These are phyloP conservation scores for Coffea canephora DNA, from an alignment of 257 asterid genomes.

Conservation along the genomic window DNA sequence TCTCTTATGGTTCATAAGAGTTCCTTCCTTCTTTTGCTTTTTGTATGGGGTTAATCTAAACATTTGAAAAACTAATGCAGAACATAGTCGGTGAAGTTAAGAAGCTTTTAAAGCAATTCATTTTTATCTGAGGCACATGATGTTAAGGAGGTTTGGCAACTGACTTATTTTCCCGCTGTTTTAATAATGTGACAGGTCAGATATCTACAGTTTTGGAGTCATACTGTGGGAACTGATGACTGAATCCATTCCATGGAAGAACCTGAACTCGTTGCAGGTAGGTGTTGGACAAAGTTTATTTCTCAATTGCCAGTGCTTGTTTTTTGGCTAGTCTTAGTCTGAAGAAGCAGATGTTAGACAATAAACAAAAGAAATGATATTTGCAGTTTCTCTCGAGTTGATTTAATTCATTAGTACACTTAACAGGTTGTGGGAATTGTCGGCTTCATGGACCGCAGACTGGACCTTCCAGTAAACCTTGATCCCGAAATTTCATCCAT, in stretches of 20 bases:
- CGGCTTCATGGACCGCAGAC: slow-evolving; percentile 68
- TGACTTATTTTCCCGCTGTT: not conserved
- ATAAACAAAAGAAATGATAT: no score
- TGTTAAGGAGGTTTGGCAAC: not conserved
- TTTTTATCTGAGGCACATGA: not conserved
- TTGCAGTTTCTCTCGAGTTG: no score
- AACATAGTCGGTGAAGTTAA: not conserved
- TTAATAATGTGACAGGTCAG: slow-evolving; percentile 47
- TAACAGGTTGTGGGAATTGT: slow-evolving; percentile 68
- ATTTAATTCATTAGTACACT: not conserved
- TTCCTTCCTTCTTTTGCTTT: not conserved
- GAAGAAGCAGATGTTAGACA: not conserved
- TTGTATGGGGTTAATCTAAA: not conserved
- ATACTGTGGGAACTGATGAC: slow-evolving; percentile 79
- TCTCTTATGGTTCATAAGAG: not conserved
- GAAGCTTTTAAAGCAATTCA: not conserved
- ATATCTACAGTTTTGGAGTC: slow-evolving; percentile 70
- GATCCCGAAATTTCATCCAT: slow-evolving; percentile 60
- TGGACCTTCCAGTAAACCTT: slow-evolving; percentile 48
- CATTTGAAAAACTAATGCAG: not conserved
- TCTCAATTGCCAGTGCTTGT: not conserved
- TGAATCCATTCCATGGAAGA: slow-evolving; percentile 58
- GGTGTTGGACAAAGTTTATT: not conserved
- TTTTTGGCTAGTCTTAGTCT: not conserved
- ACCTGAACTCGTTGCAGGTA: slow-evolving; percentile 65